Evolutionary conservation across 768 basidiomycete species (phyloP).

Genomic region (Clavaria fumosa): DNA sequence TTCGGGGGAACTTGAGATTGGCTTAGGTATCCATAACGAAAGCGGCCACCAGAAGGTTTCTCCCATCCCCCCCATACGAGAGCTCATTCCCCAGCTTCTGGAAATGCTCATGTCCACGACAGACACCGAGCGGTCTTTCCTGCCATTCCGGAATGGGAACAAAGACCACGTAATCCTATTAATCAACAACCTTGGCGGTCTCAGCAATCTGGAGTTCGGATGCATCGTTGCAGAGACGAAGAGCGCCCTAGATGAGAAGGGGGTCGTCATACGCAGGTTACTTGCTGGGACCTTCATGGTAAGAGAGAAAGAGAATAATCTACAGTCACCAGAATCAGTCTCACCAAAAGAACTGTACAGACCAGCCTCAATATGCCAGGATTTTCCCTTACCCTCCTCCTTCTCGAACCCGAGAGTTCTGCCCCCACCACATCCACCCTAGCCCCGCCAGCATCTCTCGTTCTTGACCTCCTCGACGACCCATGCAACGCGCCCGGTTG

Average conservation of each 20-base stretch:
- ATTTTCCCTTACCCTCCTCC: slow-evolving; percentile 70
- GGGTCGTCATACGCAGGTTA: slow-evolving; percentile 44
- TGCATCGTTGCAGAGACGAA: slow-evolving; percentile 51
- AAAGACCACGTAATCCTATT: slow-evolving; percentile 64
- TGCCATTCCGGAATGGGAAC: slow-evolving; percentile 38
- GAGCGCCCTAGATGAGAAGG: slow-evolving; percentile 36
- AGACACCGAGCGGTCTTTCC: slow-evolving; percentile 65
- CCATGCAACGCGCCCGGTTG: slow-evolving; percentile 62
- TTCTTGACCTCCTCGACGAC: slow-evolving; percentile 61
- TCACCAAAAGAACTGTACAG: slow-evolving; percentile 22
- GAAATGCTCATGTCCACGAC: slow-evolving; percentile 53
- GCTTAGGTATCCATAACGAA: slow-evolving; percentile 89
- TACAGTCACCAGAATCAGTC: too few species aligned
- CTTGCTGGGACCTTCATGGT: slow-evolving; percentile 83
- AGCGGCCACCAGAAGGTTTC: slow-evolving; percentile 53
- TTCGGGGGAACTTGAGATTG: slow-evolving; percentile 65
- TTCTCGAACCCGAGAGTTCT: too few species aligned
- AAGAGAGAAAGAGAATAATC: too few species aligned
- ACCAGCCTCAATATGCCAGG: slow-evolving; percentile 91
- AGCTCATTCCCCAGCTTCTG: slow-evolving; percentile 56
- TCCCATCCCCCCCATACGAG: slow-evolving; percentile 53
- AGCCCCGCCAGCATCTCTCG: slow-evolving; percentile 23
- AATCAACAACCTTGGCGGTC: slow-evolving; percentile 78
- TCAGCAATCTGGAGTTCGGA: slow-evolving; percentile 69
- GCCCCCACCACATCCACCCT: slow-evolving; percentile 21